Evolutionary conservation across 768 basidiomycete genomes (phyloP).

Genomic region (Lentinula aciculospora): DNA sequence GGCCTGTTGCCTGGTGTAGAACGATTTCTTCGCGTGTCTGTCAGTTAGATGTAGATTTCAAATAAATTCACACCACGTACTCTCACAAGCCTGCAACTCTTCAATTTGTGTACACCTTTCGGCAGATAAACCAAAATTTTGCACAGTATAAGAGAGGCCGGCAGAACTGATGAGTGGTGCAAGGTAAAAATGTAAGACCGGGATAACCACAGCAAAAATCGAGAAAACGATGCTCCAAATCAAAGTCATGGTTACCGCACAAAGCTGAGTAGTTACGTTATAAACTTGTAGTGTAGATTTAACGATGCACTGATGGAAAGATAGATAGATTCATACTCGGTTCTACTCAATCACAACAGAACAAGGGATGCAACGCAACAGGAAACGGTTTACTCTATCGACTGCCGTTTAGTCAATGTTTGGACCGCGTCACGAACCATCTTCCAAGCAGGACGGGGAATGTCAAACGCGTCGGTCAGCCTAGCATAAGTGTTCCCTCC

Average conservation of each 20-base stretch:
- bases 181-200: background rate
- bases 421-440: constrained; percentile 9
- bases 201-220: background rate
- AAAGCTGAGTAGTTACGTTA: no score
- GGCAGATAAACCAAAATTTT: background rate
- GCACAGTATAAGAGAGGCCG: background rate
- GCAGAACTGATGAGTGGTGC: background rate
- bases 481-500: constrained; percentile 50
- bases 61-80: constrained; percentile 25
- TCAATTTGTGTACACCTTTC: background rate
- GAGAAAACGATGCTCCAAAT: background rate
- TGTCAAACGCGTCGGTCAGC: constrained; percentile 39
- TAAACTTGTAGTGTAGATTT: no score
- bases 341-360: no score
- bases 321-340: no score
- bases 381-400: no score
- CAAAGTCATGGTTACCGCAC: background rate
- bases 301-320: background rate
- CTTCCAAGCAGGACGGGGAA: constrained; percentile 36
- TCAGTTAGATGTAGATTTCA: constrained; percentile 22
- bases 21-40: constrained; percentile 38
- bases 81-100: constrained; percentile 62
- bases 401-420: background rate
- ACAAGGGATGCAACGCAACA: no score
- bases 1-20: constrained; percentile 48